phyloP scores from a whole-genome alignment of 331 rosid genomes.

The Cydonia oblonga region DNA sequence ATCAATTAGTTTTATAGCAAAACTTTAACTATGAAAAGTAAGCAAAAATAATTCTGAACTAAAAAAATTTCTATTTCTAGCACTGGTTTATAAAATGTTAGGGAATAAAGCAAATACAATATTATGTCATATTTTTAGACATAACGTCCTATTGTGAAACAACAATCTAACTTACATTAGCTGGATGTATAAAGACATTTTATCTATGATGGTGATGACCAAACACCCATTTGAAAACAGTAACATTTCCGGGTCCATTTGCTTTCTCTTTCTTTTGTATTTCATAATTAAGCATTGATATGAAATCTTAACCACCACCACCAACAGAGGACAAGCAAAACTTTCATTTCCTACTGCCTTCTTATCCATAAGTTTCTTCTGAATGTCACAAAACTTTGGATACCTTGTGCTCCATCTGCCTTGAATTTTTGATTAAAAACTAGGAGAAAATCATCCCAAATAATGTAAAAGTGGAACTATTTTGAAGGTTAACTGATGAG shows the following conservation, averaged over 20 bases:
- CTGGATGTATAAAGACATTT: constrained; percentile 32
- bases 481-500: neutral
- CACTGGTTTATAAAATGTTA: neutral
- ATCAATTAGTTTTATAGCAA: neutral
- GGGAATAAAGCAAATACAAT: neutral
- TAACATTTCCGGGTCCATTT: constrained; percentile 22
- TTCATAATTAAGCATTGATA: constrained; percentile 20
- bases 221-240: constrained; percentile 2
- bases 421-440: neutral
- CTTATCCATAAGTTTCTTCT: neutral
- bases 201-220: constrained; percentile 26
- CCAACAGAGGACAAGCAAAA: constrained; percentile 8
- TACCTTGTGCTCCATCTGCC: neutral
- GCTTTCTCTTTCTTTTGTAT: neutral
- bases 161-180: constrained; percentile 22
- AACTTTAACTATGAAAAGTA: neutral
- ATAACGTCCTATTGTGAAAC: neutral
- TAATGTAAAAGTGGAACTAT: neutral
- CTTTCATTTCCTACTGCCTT: neutral
- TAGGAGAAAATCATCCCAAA: neutral
- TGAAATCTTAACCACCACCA: constrained; percentile 37
- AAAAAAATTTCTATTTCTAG: neutral
- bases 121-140: neutral
- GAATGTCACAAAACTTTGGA: neutral
- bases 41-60: neutral